Conservation (phyloP, 805 yeast species). For the Barnettozyma sp. region DNA sequence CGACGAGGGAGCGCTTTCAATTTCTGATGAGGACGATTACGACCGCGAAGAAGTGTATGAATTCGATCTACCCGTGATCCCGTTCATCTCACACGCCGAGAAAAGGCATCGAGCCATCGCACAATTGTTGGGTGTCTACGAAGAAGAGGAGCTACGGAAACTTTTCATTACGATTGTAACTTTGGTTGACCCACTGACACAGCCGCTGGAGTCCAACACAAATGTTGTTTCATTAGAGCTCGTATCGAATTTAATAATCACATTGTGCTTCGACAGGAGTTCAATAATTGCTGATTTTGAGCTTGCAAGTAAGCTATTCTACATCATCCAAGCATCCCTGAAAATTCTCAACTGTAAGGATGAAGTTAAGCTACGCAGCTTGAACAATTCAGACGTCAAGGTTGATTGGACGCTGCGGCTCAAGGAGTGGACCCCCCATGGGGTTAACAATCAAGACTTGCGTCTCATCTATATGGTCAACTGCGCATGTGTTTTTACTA, state of each 20-base stretch:
- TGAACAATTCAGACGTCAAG: conserved; percentile 34
- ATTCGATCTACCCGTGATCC: conserved; percentile 24
- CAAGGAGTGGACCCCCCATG: conserved; percentile 33
- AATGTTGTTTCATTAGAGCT: conserved; percentile 48
- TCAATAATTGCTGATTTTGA: conserved; percentile 30
- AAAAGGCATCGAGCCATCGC: conserved; percentile 28
- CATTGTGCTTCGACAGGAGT: conserved; percentile 25
- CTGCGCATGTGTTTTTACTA: conserved; percentile 36
- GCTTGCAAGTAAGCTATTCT: conserved; percentile 27
- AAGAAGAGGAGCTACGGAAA: conserved; percentile 11
- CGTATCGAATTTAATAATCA: conserved; percentile 42
- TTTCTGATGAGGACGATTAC: not conserved
- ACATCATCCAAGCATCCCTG: conserved; percentile 33
- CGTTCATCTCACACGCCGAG: conserved; percentile 21
- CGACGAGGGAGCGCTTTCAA: not conserved
- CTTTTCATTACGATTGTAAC: conserved; percentile 28
- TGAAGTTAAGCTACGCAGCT: conserved; percentile 33
- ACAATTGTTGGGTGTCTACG: conserved; percentile 22
- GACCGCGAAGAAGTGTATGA: conserved; percentile 25
- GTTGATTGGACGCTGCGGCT: conserved; percentile 29
- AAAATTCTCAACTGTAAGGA: conserved; percentile 35
- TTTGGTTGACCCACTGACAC: conserved; percentile 58
- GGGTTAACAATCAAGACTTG: conserved; percentile 30
- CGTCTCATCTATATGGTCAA: conserved; percentile 40
- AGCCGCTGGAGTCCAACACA: conserved; percentile 54